Conservation (phyloP, 2,329 filamentous ascomycete species). For the Colletotrichum magnum region DNA sequence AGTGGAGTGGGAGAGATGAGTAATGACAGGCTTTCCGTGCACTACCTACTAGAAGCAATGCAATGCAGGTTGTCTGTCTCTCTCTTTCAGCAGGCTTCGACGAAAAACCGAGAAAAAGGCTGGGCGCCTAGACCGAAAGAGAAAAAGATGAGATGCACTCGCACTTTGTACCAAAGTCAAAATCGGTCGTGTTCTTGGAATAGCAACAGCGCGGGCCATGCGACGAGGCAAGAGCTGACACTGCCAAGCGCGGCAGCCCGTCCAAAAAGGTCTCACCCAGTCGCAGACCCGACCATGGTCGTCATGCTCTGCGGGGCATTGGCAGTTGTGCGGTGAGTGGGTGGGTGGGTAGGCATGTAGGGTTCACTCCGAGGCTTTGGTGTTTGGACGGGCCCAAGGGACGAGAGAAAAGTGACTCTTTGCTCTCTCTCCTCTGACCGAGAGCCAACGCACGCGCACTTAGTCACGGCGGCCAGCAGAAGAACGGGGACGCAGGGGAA, state of each 20-base stretch:
- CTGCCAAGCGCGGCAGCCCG: slow-evolving; percentile 40
- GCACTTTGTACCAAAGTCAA: slow-evolving; percentile 37
- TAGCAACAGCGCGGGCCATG: slow-evolving; percentile 37
- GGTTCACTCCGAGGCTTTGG: slow-evolving; percentile 24
- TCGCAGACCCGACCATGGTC: slow-evolving; percentile 37
- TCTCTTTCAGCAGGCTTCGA: no score
- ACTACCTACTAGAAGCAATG: neutral
- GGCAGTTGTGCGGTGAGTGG: neutral
- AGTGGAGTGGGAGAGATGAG: slow-evolving; percentile 13
- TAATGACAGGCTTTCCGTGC: slow-evolving; percentile 13
- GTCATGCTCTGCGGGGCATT: slow-evolving; percentile 32
- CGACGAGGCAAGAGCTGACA: slow-evolving; percentile 36
- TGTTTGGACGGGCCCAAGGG: slow-evolving; percentile 20
- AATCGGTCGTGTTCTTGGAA: slow-evolving; percentile 31
- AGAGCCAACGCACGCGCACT: slow-evolving; percentile 15
- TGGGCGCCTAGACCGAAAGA: neutral
- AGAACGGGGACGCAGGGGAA: slow-evolving; percentile 21
- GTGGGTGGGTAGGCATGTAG: slow-evolving; percentile 16
- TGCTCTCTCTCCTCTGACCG: neutral
- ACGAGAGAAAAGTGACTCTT: neutral
- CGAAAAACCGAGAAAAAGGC: neutral
- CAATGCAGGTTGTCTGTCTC: neutral
- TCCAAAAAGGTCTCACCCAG: slow-evolving; percentile 36
- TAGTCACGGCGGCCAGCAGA: slow-evolving; percentile 11
- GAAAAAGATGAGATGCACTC: slow-evolving; percentile 29